These are phyloP conservation scores for Massariosphaeria phaeospora DNA, from an alignment of 495 filamentous ascomycete genomes.

Conservation along the genomic window DNA sequence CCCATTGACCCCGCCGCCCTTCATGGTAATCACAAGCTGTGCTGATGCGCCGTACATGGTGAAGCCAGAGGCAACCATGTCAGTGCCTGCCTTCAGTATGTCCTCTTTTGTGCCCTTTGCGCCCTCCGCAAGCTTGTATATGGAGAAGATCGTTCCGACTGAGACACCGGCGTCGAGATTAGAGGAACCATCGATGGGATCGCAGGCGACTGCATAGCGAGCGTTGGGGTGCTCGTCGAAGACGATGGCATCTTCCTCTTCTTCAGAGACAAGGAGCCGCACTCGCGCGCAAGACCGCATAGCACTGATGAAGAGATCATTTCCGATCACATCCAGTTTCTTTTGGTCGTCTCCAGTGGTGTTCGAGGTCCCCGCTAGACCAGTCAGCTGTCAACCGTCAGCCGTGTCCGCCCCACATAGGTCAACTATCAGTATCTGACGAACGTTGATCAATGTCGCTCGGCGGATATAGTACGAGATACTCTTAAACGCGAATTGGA, in stretches of 20 bases:
- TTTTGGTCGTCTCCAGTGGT: conserved; percentile 97
- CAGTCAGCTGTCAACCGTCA: conserved; percentile 55
- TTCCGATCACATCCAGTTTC: conserved; percentile 98
- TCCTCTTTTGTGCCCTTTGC: conserved; percentile 73
- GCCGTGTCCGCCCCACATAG: not conserved
- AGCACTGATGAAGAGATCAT: conserved; percentile 91
- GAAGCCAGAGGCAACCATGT: conserved; percentile 90
- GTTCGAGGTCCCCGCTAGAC: conserved; percentile 91
- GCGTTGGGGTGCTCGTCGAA: conserved; percentile 77
- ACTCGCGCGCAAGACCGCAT: conserved; percentile 90
- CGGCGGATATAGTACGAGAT: conserved; percentile 99
- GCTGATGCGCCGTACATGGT: conserved; percentile 99
- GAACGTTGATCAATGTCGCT: conserved; percentile 84
- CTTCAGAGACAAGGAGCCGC: conserved; percentile 87
- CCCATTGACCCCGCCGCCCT: conserved; percentile 85
- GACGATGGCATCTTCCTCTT: conserved; percentile 85
- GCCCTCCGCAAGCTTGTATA: conserved; percentile 75
- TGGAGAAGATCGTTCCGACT: conserved; percentile 94
- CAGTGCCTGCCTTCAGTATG: conserved; percentile 79
- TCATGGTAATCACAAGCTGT: conserved; percentile 96
- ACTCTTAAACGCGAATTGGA: conserved; percentile 98
- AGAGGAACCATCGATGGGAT: conserved; percentile 95
- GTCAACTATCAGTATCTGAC: too few relatives aligned
- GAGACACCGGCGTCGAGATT: conserved; percentile 98
- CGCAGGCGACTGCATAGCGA: conserved; percentile 92